Evolutionary conservation across 2,329 filamentous ascomycete species (phyloP).

Genomic region (Aureobasidium namibiae): DNA sequence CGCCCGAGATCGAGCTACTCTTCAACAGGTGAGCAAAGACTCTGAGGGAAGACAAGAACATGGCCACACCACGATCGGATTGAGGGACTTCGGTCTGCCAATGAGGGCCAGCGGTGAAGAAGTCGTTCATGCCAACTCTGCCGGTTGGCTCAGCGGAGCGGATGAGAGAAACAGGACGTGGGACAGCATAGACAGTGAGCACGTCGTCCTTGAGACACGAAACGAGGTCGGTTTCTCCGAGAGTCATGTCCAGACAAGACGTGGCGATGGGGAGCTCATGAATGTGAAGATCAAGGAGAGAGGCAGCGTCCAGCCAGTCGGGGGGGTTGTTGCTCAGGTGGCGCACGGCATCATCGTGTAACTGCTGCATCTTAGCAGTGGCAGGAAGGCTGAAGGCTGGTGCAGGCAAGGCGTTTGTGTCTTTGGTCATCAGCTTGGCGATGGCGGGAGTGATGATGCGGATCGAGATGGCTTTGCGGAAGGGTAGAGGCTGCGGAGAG

Average conservation of each 20-base stretch:
- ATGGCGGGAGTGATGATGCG: conserved; percentile 23
- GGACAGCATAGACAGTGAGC: conserved; percentile 24
- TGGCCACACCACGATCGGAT: conserved; percentile 27
- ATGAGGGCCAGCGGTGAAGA: conserved; percentile 21
- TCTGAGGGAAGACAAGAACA: conserved; percentile 28
- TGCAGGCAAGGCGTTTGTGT: conserved; percentile 13
- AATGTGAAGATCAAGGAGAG: conserved; percentile 24
- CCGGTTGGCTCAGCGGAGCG: neutral
- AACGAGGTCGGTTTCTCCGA: conserved; percentile 18
- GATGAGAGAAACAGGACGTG: conserved; percentile 12
- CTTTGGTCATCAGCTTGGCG: conserved; percentile 13
- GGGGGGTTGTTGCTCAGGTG: conserved; percentile 19
- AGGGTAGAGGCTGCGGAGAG: neutral
- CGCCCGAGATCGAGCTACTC: conserved; percentile 19
- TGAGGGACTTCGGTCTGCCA: conserved; percentile 24
- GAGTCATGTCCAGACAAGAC: conserved; percentile 16
- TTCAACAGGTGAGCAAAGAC: conserved; percentile 23
- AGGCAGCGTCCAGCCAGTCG: conserved; percentile 8
- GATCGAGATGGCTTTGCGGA: conserved; percentile 15
- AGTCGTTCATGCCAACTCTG: conserved; percentile 19
- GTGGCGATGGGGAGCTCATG: conserved; percentile 23
- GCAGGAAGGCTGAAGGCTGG: conserved; percentile 16
- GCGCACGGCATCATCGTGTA: conserved; percentile 19
- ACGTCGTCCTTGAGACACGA: conserved; percentile 19
- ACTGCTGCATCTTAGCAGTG: conserved; percentile 19